A percentile compares a stretch with the other conserved stretches of the same genome.
Evolutionary conservation across 345 rosid genomes (phyloP).

Genomic region (Moringa oleifera): DNA sequence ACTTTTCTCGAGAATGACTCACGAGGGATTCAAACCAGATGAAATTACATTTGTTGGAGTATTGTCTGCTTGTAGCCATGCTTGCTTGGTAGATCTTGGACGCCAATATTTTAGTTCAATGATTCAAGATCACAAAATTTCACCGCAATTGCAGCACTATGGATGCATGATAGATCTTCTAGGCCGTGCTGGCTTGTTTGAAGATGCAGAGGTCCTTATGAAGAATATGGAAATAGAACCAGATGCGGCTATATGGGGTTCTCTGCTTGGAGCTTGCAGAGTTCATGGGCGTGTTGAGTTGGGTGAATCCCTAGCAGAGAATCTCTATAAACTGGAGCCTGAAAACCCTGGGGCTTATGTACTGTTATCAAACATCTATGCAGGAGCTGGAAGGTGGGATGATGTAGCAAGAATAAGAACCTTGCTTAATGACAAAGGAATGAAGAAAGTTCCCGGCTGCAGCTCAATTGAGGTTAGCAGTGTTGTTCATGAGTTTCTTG

Average conservation of each 20-base stretch:
- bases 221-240: constrained; percentile 16
- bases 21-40: constrained; percentile 51
- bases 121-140: constrained; percentile 40
- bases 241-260: constrained; percentile 26
- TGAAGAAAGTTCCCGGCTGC: constrained; percentile 74
- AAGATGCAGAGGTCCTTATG: constrained; percentile 45
- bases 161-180: constrained; percentile 76
- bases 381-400: constrained; percentile 64
- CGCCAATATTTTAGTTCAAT: constrained; percentile 45
- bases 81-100: constrained; percentile 58
- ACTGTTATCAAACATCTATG: constrained; percentile 78
- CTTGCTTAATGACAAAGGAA: constrained; percentile 46
- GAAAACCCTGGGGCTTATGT: constrained; percentile 55
- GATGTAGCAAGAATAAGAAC: constrained; percentile 58
- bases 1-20: constrained; percentile 47
- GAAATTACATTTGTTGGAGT: constrained; percentile 62
- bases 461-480: constrained; percentile 66
- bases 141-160: constrained; percentile 66
- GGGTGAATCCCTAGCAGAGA: constrained; percentile 49
- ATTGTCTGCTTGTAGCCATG: constrained; percentile 70
- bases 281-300: constrained; percentile 43
- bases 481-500: constrained; percentile 72
- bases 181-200: constrained; percentile 56
- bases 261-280: constrained; percentile 43
- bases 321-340: constrained; percentile 49